These are phyloP conservation scores for Arachis stenosperma DNA, from an alignment of 306 rosid species.

Conservation along the genomic window DNA sequence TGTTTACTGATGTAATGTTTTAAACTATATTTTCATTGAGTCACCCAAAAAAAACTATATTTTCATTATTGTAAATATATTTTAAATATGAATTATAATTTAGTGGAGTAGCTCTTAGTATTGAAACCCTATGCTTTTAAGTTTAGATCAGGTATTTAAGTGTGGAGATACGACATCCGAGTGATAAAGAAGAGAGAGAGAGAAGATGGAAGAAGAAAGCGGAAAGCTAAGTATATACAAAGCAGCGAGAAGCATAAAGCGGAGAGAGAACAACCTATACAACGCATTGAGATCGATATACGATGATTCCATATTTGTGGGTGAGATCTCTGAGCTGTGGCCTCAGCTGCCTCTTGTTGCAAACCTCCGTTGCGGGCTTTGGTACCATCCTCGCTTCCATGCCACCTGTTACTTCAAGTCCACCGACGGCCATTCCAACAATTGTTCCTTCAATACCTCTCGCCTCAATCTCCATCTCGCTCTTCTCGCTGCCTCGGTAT, in stretches of 20 bases:
- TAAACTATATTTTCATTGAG: too few species aligned
- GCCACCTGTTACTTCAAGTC: conserved; percentile 91
- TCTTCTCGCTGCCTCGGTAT: conserved; percentile 65
- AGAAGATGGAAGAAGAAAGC: conserved; percentile 33
- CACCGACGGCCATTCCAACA: conserved; percentile 94
- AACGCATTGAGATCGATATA: conserved; percentile 84
- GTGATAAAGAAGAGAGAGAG: too few species aligned
- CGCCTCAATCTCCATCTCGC: conserved; percentile 93
- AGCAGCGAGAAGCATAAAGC: conserved; percentile 74
- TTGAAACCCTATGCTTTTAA: too few species aligned
- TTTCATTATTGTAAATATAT: too few species aligned
- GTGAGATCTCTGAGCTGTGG: conserved; percentile 75
- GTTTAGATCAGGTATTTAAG: too few species aligned
- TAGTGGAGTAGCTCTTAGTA: too few species aligned
- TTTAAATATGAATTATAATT: too few species aligned
- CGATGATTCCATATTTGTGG: conserved; percentile 80
- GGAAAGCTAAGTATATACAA: conserved; percentile 66
- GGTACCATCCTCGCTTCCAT: conserved; percentile 75
- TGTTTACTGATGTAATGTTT: too few species aligned
- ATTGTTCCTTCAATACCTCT: conserved; percentile 80
- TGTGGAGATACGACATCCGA: too few species aligned
- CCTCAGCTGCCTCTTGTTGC: conserved; percentile 91
- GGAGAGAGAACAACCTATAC: conserved; percentile 71
- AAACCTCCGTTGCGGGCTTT: conserved; percentile 89
- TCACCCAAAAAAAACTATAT: too few species aligned